Evolutionary conservation across 202 grass and related monocot species (phyloP), one percentile per base, ranked within the genome.

Genomic region (Carex sylvatica): DNA sequence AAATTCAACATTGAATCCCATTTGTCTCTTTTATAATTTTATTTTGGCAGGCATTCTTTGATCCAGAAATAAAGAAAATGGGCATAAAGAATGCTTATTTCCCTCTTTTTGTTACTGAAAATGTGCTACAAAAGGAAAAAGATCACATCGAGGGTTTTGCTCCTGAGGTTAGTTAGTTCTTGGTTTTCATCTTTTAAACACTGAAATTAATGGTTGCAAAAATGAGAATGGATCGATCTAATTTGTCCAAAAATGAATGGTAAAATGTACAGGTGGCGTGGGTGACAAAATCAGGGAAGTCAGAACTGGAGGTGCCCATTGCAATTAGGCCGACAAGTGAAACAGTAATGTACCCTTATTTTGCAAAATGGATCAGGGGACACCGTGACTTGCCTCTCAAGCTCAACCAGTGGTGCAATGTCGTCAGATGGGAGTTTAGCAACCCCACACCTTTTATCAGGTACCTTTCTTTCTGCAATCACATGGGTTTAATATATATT

Each of bases 341-440:
- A 77, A 98, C 92, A 6, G 91, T 98, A 30, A 98, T 98, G 95
- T 98, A 98, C 88, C 95, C 92, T 82, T 98, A 95, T 87, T 98
- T 93, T 88, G 94, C 95, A 46, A 98, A 98, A 84, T 98, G 95
- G 95, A 98, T 98, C 89, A 88, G 92, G 90, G 90, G 95, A 7
- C 95, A 98, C 65, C 85, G 92, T 12, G 95, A 98, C 77, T 91
- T 98, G 58, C 95, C 95, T 69, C 91, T 95, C 76, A 98, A 83
- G 89, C 87, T 92, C 82, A 98, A 98, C 72, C 95, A 98, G 74
- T 98, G 95, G 95, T 98, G 95, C 85, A 98, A 98, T 20, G 95
- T 95, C 59, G 95, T 98, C 70, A 90, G 95, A 98, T 64, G 92
- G 95, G 56, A 95, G 89, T 87, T 85, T 86, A 64, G 92, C 95